Base-by-base conservation (phyloP, 352 stramenopile genomes). In the Phytopythium kandeliae region DNA sequence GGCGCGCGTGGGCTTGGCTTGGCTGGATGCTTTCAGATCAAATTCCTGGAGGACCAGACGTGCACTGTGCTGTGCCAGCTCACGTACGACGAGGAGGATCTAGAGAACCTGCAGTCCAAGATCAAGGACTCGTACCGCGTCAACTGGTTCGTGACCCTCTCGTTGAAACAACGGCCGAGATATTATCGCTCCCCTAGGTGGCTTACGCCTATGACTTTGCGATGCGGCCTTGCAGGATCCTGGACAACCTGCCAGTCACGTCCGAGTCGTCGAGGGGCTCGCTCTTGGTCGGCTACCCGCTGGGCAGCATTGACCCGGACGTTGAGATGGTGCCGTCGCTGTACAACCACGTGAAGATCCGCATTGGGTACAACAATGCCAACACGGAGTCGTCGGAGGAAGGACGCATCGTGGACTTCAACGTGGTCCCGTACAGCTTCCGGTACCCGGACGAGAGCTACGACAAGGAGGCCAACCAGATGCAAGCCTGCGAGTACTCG, bases 271-370 rank as follows among this genome's bases (percentile, higher is more conserved):
- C 65, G 4, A 79, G 96, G 24, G 78, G 80, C 8, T 65, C 60
- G 22, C 70, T 90, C 49, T 76, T 75, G 17, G 78, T 96, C 7
- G 87, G 88, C 12, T 97, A 95, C 62, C 80, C 86, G 31, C 62
- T 97, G 4, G 90, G 90, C 33, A 95, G 69, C 61, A 97, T 88
- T 48, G 96, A 96, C 56, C 79, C 87, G 8, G 82, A 98, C 47
- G 76, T 89, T 40, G 87, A 97, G 44, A 91, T 96, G 55, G 89
- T 96, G 42, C 83, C 83, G 46, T 82, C 71, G 63, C 68, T 99
- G 4, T 91, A 99, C 78, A 99, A 99, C 79, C 97, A 99, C 81
- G 85, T 99, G 21, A 98, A 98, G 70, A 98, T 99, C 69, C 90
- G 96, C 53, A 95, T 99, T 52, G 86, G 96, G 51, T 99, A 99